phyloP scores from a whole-genome alignment of 2,329 filamentous ascomycete genomes.

The Curvularia lunata region DNA sequence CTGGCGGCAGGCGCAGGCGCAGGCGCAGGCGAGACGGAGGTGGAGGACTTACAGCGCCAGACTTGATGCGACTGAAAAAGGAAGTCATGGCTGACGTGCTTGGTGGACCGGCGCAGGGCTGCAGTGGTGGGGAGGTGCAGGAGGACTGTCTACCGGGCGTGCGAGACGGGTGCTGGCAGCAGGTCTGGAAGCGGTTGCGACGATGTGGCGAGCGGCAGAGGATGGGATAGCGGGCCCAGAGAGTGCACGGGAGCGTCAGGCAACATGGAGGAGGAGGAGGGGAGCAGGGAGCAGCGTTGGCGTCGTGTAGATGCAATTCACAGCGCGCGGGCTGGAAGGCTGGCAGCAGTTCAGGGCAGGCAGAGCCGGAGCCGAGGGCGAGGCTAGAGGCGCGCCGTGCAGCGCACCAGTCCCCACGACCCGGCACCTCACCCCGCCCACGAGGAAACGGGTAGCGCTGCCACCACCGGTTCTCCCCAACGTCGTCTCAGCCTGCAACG shows the following conservation, averaged over 20 bases:
- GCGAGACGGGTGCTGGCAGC: conserved; percentile 21
- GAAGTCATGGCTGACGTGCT: conserved; percentile 53
- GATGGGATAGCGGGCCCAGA: conserved; percentile 19
- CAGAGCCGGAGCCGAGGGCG: conserved; percentile 19
- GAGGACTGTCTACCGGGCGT: conserved; percentile 18
- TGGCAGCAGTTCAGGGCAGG: conserved; percentile 10
- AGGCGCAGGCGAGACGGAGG: conserved; percentile 7
- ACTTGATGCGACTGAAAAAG: conserved; percentile 62
- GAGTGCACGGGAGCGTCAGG: conserved; percentile 4
- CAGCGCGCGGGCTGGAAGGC: not conserved
- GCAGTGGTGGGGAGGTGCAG: conserved; percentile 13
- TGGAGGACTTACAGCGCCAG: conserved; percentile 52
- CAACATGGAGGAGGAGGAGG: conserved; percentile 21
- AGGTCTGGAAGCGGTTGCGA: conserved; percentile 14
- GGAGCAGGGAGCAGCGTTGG: conserved; percentile 9
- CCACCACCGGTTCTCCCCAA: conserved; percentile 11
- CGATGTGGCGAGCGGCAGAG: conserved; percentile 13
- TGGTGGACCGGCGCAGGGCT: conserved; percentile 15
- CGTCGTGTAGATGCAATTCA: conserved; percentile 2
- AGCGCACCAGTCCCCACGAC: conserved; percentile 14
- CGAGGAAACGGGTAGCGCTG: conserved; percentile 15
- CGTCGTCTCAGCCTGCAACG: not conserved
- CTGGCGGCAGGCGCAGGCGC: no score
- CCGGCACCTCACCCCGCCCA: conserved; percentile 21
- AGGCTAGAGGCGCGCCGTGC: conserved; percentile 9